These are phyloP conservation scores for Coniochaeta prunicola DNA, from an alignment of 2,329 filamentous ascomycete genomes.

Conservation along the genomic window DNA sequence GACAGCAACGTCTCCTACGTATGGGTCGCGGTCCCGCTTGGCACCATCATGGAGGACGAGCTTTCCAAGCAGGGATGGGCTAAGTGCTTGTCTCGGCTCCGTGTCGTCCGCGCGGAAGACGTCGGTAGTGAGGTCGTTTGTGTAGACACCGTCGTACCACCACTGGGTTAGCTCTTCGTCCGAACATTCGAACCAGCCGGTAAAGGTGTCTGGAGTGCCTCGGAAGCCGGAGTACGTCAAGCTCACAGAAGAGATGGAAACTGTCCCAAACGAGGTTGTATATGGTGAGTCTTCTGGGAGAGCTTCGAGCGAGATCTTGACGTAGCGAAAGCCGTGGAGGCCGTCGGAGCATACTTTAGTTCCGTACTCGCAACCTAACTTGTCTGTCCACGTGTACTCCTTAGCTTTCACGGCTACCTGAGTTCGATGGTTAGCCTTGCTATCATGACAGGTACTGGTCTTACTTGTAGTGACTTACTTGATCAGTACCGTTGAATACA, in stretches of 20 bases:
- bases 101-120: constrained; percentile 38
- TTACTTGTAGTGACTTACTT: constrained; percentile 21
- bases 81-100: constrained; percentile 37
- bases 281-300: constrained; percentile 34
- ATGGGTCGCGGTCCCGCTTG: constrained; percentile 45
- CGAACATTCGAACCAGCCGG: constrained; percentile 45
- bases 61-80: constrained; percentile 34
- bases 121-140: constrained; percentile 40
- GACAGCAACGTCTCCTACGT: constrained; percentile 44
- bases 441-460: not conserved
- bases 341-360: constrained; percentile 42
- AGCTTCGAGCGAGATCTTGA: constrained; percentile 39
- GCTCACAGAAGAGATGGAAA: constrained; percentile 33
- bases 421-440: not conserved
- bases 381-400: constrained; percentile 36
- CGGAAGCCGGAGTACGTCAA: constrained; percentile 36
- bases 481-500: constrained; percentile 33
- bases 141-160: constrained; percentile 48
- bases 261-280: constrained; percentile 31
- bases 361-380: constrained; percentile 33
- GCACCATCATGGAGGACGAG: constrained; percentile 41
- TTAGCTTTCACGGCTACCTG: constrained; percentile 35
- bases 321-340: constrained; percentile 44
- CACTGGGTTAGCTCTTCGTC: constrained; percentile 39
- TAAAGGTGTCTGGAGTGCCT: constrained; percentile 40